Evolutionary conservation across 345 rosid genomes (phyloP).

Genomic region (Syzygium aromaticum): DNA sequence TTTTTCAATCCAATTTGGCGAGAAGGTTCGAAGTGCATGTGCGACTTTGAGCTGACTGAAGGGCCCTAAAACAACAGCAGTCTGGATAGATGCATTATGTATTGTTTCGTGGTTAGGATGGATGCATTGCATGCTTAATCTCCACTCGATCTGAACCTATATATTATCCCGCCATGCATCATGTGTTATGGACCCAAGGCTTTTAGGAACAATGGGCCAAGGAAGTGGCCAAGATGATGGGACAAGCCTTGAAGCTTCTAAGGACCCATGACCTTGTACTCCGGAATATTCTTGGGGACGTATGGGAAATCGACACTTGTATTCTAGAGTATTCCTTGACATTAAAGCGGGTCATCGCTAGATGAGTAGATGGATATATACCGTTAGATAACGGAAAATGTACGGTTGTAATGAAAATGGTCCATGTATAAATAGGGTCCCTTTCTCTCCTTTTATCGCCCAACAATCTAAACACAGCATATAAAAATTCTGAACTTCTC

Average conservation of each 20-base stretch:
- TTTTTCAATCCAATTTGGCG: no score
- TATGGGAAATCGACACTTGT: not conserved
- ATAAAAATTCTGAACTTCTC: not conserved
- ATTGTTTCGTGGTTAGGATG: not conserved
- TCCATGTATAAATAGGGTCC: not conserved
- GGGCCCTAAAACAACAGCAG: not conserved
- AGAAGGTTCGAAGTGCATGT: no score
- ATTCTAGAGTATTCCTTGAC: not conserved
- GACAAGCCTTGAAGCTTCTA: not conserved
- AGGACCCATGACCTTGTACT: not conserved
- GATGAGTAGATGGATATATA: not conserved
- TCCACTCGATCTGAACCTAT: not conserved
- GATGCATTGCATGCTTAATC: not conserved
- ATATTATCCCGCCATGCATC: not conserved
- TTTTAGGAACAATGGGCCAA: not conserved
- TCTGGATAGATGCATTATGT: not conserved
- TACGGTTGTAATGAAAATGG: not conserved
- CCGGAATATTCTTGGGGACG: not conserved
- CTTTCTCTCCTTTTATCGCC: not conserved
- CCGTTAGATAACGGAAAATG: not conserved
- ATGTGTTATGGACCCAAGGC: not conserved
- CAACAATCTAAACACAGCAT: not conserved
- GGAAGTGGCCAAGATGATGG: not conserved
- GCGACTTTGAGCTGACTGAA: not conserved
- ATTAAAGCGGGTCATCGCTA: not conserved